These are phyloP conservation scores for Chrysosporium keratinophilum DNA, from an alignment of 2,329 filamentous ascomycete species.

Conservation along the genomic window DNA sequence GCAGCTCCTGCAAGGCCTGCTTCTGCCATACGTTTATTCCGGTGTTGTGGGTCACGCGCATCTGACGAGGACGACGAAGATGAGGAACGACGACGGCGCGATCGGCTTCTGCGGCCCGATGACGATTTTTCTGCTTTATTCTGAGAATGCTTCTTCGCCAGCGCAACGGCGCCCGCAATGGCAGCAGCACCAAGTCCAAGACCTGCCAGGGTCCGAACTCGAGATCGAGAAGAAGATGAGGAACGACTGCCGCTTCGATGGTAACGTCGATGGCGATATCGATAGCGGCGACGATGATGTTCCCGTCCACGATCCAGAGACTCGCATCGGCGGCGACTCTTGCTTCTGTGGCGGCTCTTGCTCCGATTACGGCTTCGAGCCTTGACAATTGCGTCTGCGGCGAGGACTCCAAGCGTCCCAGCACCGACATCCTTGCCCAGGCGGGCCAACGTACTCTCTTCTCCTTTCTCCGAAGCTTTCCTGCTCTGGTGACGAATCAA, in stretches of 20 bases:
- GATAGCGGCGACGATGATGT: constrained; percentile 26
- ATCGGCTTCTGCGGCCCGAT: constrained; percentile 38
- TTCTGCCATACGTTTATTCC: constrained; percentile 50
- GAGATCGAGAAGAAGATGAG: constrained; percentile 41
- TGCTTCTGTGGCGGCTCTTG: constrained; percentile 17
- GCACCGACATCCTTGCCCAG: constrained; percentile 46
- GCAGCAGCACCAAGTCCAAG: constrained; percentile 47
- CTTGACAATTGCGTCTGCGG: constrained; percentile 48
- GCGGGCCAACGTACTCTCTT: constrained; percentile 42
- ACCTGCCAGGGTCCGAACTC: constrained; percentile 44
- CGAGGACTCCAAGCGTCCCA: constrained; percentile 51
- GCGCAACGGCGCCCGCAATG: constrained; percentile 49
- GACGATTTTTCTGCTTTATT: constrained; percentile 38
- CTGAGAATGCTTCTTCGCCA: constrained; percentile 45
- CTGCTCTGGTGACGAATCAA: constrained; percentile 49
- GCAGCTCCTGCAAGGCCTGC: constrained; percentile 54
- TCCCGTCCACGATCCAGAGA: constrained; percentile 34
- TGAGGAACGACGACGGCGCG: constrained; percentile 31
- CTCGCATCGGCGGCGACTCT: constrained; percentile 35
- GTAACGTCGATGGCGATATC: constrained; percentile 19
- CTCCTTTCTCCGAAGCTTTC: constrained; percentile 37
- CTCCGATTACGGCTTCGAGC: constrained; percentile 42
- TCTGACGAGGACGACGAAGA: constrained; percentile 24
- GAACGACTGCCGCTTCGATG: constrained; percentile 16
- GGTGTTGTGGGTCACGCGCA: constrained; percentile 37